A percentile compares a stretch with the other conserved stretches of the same genome.
phyloP scores from a whole-genome alignment of 805 yeast species.

The Grigorovia yakushimaensis region DNA sequence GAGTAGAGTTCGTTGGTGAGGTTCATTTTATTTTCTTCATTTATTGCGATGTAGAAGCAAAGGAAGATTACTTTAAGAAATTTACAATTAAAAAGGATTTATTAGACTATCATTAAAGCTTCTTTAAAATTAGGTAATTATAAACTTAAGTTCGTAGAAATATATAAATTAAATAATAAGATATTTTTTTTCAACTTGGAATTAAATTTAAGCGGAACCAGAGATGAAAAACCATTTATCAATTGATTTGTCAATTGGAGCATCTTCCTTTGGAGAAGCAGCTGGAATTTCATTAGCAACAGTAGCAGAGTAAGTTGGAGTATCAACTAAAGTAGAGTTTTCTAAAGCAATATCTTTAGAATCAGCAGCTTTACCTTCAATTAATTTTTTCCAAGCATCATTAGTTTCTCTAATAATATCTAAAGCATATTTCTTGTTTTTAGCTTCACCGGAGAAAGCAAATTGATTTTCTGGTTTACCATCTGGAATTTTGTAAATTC shows the following conservation, averaged over 20 bases:
- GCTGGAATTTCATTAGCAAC: slow-evolving; percentile 49
- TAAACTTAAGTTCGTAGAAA: not conserved
- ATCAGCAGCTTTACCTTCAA: slow-evolving; percentile 51
- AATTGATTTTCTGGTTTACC: slow-evolving; percentile 95
- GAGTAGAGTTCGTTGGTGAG: too few species aligned
- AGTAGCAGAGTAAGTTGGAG: slow-evolving; percentile 45
- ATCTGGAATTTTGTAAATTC: slow-evolving; percentile 94
- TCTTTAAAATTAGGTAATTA: not conserved
- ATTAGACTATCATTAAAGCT: not conserved
- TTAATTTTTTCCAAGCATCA: slow-evolving; percentile 73
- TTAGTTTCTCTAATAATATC: slow-evolving; percentile 74
- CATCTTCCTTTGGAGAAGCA: slow-evolving; percentile 67
- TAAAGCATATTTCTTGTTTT: slow-evolving; percentile 76
- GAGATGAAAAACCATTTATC: slow-evolving; percentile 99
- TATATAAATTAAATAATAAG: not conserved
- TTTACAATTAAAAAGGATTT: too few species aligned
- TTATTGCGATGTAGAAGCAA: too few species aligned
- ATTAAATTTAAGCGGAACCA: slow-evolving; percentile 43
- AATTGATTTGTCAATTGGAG: slow-evolving; percentile 90
- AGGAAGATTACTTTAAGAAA: too few species aligned
- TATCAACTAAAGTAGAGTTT: slow-evolving; percentile 57
- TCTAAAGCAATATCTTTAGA: slow-evolving; percentile 62
- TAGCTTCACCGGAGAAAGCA: slow-evolving; percentile 93
- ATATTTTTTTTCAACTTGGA: too few species aligned
- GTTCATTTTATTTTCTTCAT: too few species aligned